These are phyloP conservation scores for Aspergillus vadensis DNA, from an alignment of 2,329 filamentous ascomycete species.

Conservation along the genomic window DNA sequence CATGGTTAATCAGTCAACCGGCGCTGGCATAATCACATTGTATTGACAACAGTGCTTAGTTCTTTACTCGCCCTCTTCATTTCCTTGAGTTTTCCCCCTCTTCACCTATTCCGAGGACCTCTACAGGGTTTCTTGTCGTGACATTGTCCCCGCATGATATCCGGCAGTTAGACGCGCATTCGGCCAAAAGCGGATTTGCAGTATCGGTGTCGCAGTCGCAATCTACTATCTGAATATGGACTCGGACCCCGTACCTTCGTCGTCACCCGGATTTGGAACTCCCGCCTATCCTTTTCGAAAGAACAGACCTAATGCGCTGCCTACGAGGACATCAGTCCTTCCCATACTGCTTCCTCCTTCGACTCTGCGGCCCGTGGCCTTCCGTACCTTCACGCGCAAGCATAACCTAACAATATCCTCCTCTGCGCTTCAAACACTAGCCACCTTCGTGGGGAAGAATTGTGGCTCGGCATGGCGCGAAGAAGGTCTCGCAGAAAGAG, in stretches of 20 bases:
- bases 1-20: background rate
- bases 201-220: background rate
- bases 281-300: slow-evolving; percentile 71
- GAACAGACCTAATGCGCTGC: slow-evolving; percentile 47
- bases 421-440: slow-evolving; percentile 79
- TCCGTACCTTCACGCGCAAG: slow-evolving; percentile 95
- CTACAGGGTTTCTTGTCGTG: background rate
- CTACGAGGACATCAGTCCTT: slow-evolving; percentile 67
- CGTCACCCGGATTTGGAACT: slow-evolving; percentile 86
- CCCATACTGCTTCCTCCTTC: slow-evolving; percentile 87
- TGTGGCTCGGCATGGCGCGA: slow-evolving; percentile 97
- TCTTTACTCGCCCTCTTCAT: background rate
- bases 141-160: no score
- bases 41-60: background rate
- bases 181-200: background rate
- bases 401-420: slow-evolving; percentile 92
- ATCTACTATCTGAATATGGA: slow-evolving; percentile 23
- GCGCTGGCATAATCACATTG: background rate
- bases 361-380: slow-evolving; percentile 84
- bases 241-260: slow-evolving; percentile 72
- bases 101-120: background rate
- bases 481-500: slow-evolving; percentile 87
- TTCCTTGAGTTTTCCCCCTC: background rate
- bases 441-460: slow-evolving; percentile 86
- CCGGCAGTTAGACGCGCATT: no score